Evolutionary conservation across 2,329 filamentous ascomycete species (phyloP).

Genomic region (Fusarium staphyleae): DNA sequence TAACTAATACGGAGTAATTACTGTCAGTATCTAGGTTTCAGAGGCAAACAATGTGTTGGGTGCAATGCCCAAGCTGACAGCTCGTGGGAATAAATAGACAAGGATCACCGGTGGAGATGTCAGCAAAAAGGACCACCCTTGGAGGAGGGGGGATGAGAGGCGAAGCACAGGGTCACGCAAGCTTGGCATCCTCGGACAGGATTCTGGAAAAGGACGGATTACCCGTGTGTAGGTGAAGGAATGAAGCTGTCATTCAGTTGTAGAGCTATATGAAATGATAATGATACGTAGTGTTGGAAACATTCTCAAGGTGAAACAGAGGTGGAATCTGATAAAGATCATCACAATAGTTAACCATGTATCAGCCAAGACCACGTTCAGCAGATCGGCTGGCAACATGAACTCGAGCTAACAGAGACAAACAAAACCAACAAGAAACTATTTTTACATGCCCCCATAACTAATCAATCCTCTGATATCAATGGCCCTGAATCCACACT

Average conservation of each 20-base stretch:
- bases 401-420: background rate
- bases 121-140: constrained; percentile 21
- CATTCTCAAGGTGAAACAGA: background rate
- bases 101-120: constrained; percentile 8
- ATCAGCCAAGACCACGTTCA: background rate
- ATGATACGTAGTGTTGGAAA: no score
- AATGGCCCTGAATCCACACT: background rate
- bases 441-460: constrained; percentile 2
- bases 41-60: background rate
- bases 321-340: background rate
- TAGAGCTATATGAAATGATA: no score
- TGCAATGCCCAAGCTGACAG: background rate
- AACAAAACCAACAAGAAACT: background rate
- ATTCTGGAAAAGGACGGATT: background rate
- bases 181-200: constrained; percentile 1
- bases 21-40: no score
- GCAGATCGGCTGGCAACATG: background rate
- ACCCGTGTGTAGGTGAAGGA: background rate
- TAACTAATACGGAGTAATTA: no score
- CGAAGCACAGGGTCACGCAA: constrained; percentile 25
- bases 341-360: background rate
- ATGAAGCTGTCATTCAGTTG: no score
- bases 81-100: background rate
- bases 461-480: background rate
- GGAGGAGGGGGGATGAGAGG: constrained; percentile 23